Evolutionary conservation across 2,329 filamentous ascomycete genomes (phyloP), one percentile per base, ranked within the genome.

Genomic region (Mollisiaceae sp.): DNA sequence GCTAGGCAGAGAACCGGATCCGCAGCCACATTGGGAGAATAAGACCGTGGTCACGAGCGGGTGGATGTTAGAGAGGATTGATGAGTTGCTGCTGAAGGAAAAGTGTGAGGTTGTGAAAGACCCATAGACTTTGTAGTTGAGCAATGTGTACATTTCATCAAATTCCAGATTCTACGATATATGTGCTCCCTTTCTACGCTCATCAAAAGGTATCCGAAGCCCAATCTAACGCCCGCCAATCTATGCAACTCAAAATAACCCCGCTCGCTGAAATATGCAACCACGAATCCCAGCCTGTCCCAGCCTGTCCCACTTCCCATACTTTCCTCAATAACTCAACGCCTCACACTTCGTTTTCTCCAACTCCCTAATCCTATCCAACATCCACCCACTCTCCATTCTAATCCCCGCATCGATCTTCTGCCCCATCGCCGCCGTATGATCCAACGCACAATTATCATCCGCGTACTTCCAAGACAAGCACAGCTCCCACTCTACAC

Each of bases 371-470:
- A 70, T 65, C 43, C 68, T 58, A 8, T 69, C 68, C 11, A 68
- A 24, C 61, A 70, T 70, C 68, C 68, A 70, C 32, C 68, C 68
- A 56, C 64, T 69, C 41, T 64, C 63, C 36, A 69, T 67, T 4
- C 61, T 39, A 47, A 66, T 64, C 15, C 63, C 63, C 6, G 59
- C 63, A 22, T 68, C 64, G 9, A 59, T 63, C 39, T 22, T 52
- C 24, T 58, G 52, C 14, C 65, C 67, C 45, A 65, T 67, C 11
- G 61, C 59, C 9, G 60, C 65, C 32, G 59, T 62, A 57, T 68
- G 67, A 62, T 54, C 58, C 14, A 69, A 11, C 14, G 52, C 50
- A 35, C 67, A 69, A 18, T 55, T 22, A 20, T 67, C 67, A 59
- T 69, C 62, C 38, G 38, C 38, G 38, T 68, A 68, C 59, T 68